Evolutionary conservation across 139 green algal genomes (phyloP).

Genomic region (Haematococcus lacustris): DNA sequence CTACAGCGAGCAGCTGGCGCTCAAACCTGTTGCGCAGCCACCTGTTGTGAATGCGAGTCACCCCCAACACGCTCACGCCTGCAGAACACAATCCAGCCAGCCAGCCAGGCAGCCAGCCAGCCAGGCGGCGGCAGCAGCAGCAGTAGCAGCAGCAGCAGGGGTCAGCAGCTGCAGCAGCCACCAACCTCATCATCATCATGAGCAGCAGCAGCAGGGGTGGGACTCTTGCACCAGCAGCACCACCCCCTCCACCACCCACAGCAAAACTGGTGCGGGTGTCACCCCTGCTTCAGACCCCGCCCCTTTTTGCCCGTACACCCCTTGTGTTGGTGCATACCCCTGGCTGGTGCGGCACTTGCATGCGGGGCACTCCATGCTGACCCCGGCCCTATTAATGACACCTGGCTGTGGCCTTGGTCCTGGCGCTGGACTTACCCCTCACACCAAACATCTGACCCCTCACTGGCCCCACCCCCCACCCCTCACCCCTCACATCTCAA

Average conservation of each 20-base stretch:
- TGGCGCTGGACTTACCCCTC: neutral
- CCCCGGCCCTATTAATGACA: neutral
- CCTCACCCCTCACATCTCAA: neutral
- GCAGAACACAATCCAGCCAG: no score
- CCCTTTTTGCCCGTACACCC: no score
- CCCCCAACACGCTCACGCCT: constrained; percentile 25
- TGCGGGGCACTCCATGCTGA: no score
- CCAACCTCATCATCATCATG: neutral
- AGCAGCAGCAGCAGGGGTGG: neutral
- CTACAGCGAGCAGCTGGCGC: constrained; percentile 1
- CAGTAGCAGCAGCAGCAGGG: neutral
- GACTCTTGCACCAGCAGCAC: neutral
- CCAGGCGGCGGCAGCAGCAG: constrained; percentile 3
- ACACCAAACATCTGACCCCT: neutral
- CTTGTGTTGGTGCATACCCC: no score
- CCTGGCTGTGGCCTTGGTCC: neutral
- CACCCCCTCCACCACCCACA: neutral
- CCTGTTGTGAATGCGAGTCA: constrained; percentile 62
- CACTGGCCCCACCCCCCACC: no score
- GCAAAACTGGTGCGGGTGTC: no score
- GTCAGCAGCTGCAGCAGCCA: neutral
- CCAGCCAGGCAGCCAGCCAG: no score
- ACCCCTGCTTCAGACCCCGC: no score
- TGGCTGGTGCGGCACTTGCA: no score
- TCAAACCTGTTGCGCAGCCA: constrained; percentile 55